Evolutionary conservation across 768 basidiomycete genomes (phyloP), one percentile per base, ranked within the genome.

Genomic region (Mycena latifolia): DNA sequence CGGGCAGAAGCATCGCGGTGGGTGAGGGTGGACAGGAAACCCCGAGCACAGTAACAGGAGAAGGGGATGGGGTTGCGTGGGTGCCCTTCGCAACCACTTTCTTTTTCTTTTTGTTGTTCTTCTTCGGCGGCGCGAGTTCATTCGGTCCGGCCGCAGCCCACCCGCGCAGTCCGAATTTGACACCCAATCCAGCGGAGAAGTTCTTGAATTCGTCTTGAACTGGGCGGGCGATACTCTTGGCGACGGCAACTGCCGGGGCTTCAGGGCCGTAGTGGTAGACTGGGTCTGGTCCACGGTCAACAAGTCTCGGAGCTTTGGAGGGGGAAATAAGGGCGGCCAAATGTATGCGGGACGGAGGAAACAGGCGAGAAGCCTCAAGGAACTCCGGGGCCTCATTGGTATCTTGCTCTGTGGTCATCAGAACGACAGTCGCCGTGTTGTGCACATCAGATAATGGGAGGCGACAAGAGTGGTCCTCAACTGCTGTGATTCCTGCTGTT

Each of bases 171-270:
- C 31, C 46, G n/a, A 65, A 65, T 28, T 47, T 60, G 43, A 28
- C 57, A 9, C 37, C 53, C 12, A 65, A 33, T 5, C 46, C 45
- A 2, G 39, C 29, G 15, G 59, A 61, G 27, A 66, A 61, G 39
- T 56, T 39, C 65, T 56, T 61, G 41, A 66, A 61, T 8, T 66
- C 65, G 31, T 55, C 47, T 33, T 66, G 65, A 10, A 54, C 59
- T 4, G 28, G 33, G 39, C 54, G 59, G 17, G 47, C 65, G n/a
- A 61, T 52, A 28, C n/a, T 56, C n/a, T 61, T 51, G 2, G 39
- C 46, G 33, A 61, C 39, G 29, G 39, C 55, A 51, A 50, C 55
- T 18, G 59, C 65, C 46, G 65, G 53, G 12, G 58, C 31, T 10
- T 55, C 31, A 2, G 41, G 45, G 20, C 39, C 6, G 24, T 65